These are phyloP conservation scores for Teratosphaeria destructans DNA, from an alignment of 2,329 filamentous ascomycete species.

Conservation along the genomic window DNA sequence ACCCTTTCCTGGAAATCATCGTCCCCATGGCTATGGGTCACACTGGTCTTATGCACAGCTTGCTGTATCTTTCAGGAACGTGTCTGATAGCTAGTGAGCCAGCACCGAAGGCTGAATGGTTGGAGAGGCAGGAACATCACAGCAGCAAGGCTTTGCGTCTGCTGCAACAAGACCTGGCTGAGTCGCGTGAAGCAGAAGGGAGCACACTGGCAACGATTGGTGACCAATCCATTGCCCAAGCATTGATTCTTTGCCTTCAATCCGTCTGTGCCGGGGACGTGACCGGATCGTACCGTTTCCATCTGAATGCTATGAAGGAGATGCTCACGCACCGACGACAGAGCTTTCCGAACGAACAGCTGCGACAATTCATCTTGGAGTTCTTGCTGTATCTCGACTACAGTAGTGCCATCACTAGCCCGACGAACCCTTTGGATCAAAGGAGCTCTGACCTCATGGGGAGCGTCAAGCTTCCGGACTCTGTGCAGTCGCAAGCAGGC, in stretches of 20 bases:
- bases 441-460: conserved; percentile 43
- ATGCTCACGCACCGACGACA: conserved; percentile 51
- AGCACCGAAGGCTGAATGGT: conserved; percentile 34
- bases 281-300: conserved; percentile 60
- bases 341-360: conserved; percentile 45
- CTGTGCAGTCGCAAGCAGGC: conserved; percentile 45
- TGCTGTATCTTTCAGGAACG: conserved; percentile 71
- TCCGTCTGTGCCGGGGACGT: conserved; percentile 51
- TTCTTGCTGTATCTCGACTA: conserved; percentile 78
- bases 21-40: conserved; percentile 72
- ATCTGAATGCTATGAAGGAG: conserved; percentile 64
- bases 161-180: conserved; percentile 13
- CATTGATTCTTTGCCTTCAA: conserved; percentile 49
- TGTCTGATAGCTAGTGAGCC: conserved; percentile 50
- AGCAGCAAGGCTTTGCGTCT: conserved; percentile 32
- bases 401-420: conserved; percentile 46
- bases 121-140: conserved; percentile 46
- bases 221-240: conserved; percentile 51
- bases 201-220: conserved; percentile 6
- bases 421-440: conserved; percentile 29
- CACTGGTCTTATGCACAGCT: conserved; percentile 78
- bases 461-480: conserved; percentile 44
- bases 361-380: conserved; percentile 60
- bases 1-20: conserved; percentile 77
- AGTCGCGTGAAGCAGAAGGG: conserved; percentile 1